Percentiles rank a stretch among this genome's conserved stretches.
Conservation (phyloP, 2,329 filamentous ascomycete species). For the Cladosporium sp. region DNA sequence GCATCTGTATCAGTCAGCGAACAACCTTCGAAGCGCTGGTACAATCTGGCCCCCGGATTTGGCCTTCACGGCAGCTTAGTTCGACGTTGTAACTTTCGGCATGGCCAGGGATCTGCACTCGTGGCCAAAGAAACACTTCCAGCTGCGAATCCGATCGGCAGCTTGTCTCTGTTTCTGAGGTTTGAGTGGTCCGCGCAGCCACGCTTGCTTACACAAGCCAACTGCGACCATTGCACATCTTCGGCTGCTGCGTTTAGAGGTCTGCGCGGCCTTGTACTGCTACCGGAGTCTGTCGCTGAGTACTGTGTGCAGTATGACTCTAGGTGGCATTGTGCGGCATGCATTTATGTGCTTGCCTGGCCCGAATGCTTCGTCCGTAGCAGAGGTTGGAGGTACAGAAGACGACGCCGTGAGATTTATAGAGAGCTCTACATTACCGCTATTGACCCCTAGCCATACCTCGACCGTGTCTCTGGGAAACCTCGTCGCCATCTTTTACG, state of each 20-base stretch:
- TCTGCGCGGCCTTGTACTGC: background rate
- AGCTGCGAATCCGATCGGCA: conserved; percentile 8
- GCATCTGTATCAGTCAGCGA: background rate
- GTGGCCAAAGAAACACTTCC: conserved; percentile 2
- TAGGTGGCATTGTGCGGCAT: background rate
- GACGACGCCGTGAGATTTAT: background rate
- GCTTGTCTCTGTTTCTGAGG: background rate
- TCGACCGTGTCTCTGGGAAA: background rate
- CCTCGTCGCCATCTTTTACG: background rate
- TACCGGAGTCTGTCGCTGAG: conserved; percentile 1
- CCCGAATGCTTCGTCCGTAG: background rate
- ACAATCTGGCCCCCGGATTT: background rate
- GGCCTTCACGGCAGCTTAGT: background rate
- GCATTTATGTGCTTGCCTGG: background rate
- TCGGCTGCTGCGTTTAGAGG: background rate
- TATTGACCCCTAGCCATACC: background rate
- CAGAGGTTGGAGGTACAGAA: background rate
- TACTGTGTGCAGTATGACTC: background rate
- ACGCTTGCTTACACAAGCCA: conserved; percentile 10
- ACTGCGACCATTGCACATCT: background rate
- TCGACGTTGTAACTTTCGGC: background rate
- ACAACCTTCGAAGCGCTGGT: background rate
- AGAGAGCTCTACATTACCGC: background rate
- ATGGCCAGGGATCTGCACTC: conserved; percentile 3
- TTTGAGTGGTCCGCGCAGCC: background rate